phyloP scores from a whole-genome alignment of 306 rosid species.

The Cucurbita pepo region DNA sequence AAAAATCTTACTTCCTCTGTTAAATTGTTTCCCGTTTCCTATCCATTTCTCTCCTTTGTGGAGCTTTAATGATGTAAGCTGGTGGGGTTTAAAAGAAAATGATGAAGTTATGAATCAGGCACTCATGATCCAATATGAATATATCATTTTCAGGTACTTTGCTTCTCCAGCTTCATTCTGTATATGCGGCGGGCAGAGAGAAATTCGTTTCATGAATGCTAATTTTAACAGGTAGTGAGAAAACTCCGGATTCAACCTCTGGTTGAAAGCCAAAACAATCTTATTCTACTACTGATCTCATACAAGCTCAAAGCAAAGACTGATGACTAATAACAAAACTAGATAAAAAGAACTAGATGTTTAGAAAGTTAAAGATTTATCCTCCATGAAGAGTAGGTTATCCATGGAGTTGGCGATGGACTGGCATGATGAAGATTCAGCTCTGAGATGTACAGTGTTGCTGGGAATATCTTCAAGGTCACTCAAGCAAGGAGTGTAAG shows the following conservation, averaged over 20 bases:
- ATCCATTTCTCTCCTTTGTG: slow-evolving; percentile 4
- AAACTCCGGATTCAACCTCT: neutral
- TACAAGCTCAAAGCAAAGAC: slow-evolving; percentile 6
- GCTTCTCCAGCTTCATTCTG: slow-evolving; percentile 13
- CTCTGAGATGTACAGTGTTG: slow-evolving; percentile 33
- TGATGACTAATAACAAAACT: slow-evolving; percentile 11
- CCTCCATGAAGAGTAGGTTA: slow-evolving; percentile 26
- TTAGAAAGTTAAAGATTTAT: slow-evolving; percentile 10
- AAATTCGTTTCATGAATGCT: neutral
- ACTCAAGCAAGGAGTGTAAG: slow-evolving; percentile 21
- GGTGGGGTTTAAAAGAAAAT: slow-evolving; percentile 11
- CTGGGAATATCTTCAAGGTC: slow-evolving; percentile 36
- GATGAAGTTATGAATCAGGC: slow-evolving; percentile 14
- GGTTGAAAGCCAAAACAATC: neutral
- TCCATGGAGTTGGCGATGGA: slow-evolving; percentile 17
- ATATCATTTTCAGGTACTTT: slow-evolving; percentile 23
- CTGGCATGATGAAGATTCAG: slow-evolving; percentile 29
- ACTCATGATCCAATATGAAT: slow-evolving; percentile 2
- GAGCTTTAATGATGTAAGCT: slow-evolving; percentile 13
- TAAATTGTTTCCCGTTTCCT: slow-evolving; percentile 3
- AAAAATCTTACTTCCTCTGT: slow-evolving; percentile 7
- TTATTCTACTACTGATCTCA: slow-evolving; percentile 2
- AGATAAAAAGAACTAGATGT: slow-evolving; percentile 10
- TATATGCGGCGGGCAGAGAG: slow-evolving; percentile 47
- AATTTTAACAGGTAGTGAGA: neutral